phyloP scores from a whole-genome alignment of 2,329 filamentous ascomycete genomes.

The Sclerotinia spermophila region DNA sequence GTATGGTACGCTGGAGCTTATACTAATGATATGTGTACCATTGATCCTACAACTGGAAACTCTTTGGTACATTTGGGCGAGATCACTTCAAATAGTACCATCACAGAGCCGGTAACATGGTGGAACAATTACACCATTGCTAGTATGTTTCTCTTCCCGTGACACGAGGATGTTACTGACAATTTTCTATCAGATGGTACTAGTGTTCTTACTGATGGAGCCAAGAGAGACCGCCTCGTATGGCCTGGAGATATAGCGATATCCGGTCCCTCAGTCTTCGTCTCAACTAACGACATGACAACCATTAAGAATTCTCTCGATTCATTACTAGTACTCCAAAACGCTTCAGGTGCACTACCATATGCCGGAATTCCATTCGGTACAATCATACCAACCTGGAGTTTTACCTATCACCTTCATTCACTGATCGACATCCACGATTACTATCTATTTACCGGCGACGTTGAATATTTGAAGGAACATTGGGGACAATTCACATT shows the following conservation, averaged over 20 bases:
- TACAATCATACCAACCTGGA: conserved; percentile 39
- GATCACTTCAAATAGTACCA: background rate
- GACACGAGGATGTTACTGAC: conserved; percentile 33
- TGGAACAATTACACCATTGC: conserved; percentile 14
- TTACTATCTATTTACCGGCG: conserved; percentile 56
- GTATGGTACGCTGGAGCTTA: conserved; percentile 50
- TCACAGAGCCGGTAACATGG: conserved; percentile 6
- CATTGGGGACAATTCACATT: conserved; percentile 49
- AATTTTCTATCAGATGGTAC: conserved; percentile 23
- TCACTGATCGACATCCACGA: conserved; percentile 56
- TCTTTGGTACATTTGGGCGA: conserved; percentile 23
- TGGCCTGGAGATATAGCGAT: conserved; percentile 62
- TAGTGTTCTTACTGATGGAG: conserved; percentile 46
- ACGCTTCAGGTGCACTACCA: conserved; percentile 22
- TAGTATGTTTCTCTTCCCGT: background rate
- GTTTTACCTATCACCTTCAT: conserved; percentile 58
- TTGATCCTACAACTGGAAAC: conserved; percentile 34
- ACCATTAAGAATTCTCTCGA: conserved; percentile 49
- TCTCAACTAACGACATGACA: conserved; percentile 52
- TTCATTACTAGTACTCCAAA: conserved; percentile 23
- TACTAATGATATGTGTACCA: conserved; percentile 35
- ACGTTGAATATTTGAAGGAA: conserved; percentile 46
- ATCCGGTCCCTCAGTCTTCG: conserved; percentile 50
- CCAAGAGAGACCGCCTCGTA: conserved; percentile 56
- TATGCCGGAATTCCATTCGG: conserved; percentile 44